phyloP scores from a whole-genome alignment of 1,139 yeast genomes.

The Hansenula sp. region DNA sequence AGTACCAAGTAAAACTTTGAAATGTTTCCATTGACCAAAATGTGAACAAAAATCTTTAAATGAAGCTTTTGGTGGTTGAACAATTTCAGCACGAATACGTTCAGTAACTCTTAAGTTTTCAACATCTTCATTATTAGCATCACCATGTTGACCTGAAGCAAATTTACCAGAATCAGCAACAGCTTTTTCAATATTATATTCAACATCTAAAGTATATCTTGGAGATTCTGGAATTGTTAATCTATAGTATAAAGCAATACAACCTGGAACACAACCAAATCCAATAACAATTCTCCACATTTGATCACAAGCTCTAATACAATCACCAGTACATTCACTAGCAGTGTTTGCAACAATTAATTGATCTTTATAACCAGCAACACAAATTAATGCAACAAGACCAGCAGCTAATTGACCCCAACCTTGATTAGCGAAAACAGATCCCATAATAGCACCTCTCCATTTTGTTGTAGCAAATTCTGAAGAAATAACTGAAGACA shows the following conservation, averaged over 20 bases:
- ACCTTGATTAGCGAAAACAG: conserved; percentile 91
- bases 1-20: conserved; percentile 84
- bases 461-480: conserved; percentile 88
- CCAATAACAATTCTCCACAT: conserved; percentile 93
- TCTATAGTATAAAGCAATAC: conserved; percentile 79
- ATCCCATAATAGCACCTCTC: conserved; percentile 97
- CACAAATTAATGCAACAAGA: conserved; percentile 67
- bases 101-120: conserved; percentile 36
- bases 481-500: conserved; percentile 87
- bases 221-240: conserved; percentile 93
- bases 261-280: conserved; percentile 85
- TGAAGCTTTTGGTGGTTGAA: conserved; percentile 43
- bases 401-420: conserved; percentile 89
- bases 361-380: conserved; percentile 65
- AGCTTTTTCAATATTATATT: conserved; percentile 59
- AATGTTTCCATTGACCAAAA: conserved; percentile 85
- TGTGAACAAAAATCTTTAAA: conserved; percentile 58
- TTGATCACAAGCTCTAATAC: conserved; percentile 78
- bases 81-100: conserved; percentile 39
- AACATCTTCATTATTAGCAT: conserved; percentile 37
- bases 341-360: conserved; percentile 47
- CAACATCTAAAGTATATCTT: conserved; percentile 76
- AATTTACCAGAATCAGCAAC: conserved; percentile 52
- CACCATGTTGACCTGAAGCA: conserved; percentile 41
- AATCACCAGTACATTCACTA: conserved; percentile 55